Evolutionary conservation across 805 yeast genomes (phyloP), one percentile per base, ranked within the genome.

Genomic region (Kregervanrija fluxuum): DNA sequence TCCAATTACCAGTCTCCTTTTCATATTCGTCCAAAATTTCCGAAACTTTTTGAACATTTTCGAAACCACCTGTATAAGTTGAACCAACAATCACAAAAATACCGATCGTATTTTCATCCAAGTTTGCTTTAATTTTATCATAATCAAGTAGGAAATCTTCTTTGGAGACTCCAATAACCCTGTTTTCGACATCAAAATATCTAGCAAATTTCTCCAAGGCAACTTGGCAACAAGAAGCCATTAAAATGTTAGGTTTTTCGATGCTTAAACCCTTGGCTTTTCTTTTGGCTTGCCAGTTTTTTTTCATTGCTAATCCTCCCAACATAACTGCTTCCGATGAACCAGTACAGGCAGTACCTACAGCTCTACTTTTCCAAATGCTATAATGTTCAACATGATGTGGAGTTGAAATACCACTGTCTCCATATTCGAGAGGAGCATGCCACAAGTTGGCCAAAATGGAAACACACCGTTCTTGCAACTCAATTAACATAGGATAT

Each of bases 51-150:
- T 66, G 71, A 35, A 89, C 89, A 43, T 84, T 77, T 62, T 89
- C 96, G 65, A 85, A 88, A 40, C 89, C 89, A 47, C 97, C 97
- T 5, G 96, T 89, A 65, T 85, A 89, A 11, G 97, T 89, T 8
- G 95, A 85, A 1, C 97, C 97, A 54, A 89, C 59, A 56, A 89
- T 88, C 16, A 83, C 95, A 65, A 80, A 89, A 37, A 86, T 76
- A 54, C 96, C 96, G 66, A 89, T 88, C 11, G 97, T 89, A 68
- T 90, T 88, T 61, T 90, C 96, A 64, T 89, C 96, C 35, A 85
- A 70, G 48, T 76, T 67, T 44, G 79, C 79, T 59, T 73, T 73
- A 57, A 90, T 71, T 52, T 76, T 69, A 33, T 71, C 56, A 30
- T 74, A 62, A 58, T 85, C 90, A 55, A 89, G 70, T 47, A 81